Percentiles rank a stretch among this genome's conserved stretches.
phyloP scores from a whole-genome alignment of 2,329 filamentous ascomycete genomes.

The Ophiostoma novo-ulmi region DNA sequence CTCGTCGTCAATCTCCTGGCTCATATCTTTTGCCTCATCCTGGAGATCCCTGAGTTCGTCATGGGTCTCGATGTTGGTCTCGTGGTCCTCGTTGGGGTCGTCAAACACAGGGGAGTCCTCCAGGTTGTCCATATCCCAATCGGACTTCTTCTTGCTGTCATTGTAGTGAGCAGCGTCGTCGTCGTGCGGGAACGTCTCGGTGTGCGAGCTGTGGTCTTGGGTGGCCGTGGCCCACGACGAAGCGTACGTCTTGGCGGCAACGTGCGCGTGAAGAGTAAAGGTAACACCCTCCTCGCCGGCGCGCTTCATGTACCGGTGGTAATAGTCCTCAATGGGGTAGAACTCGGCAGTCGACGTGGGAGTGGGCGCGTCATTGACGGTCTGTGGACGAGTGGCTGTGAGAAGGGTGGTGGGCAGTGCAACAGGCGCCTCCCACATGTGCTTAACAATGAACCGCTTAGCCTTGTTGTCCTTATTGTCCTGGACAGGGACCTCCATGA shows the following conservation, averaged over 20 bases:
- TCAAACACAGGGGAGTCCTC: slow-evolving; percentile 2
- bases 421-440: background rate
- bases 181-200: background rate
- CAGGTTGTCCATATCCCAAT: background rate
- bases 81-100: slow-evolving; percentile 4
- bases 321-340: background rate
- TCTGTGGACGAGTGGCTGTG: background rate
- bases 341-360: background rate
- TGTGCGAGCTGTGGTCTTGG: background rate
- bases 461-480: background rate
- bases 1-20: background rate
- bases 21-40: background rate
- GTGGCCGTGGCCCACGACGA: background rate
- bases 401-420: background rate
- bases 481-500: background rate
- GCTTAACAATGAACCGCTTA: background rate
- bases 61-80: background rate
- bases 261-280: background rate
- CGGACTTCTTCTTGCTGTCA: background rate
- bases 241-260: background rate
- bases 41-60: background rate
- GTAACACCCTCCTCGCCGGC: slow-evolving; percentile 1
- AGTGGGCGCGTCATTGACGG: background rate
- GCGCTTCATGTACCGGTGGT: slow-evolving; percentile 9
- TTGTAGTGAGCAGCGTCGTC: background rate